Evolutionary conservation across 2,329 filamentous ascomycete genomes (phyloP), one percentile per base, ranked within the genome.

Genomic region (Metarhizium anisopliae): DNA sequence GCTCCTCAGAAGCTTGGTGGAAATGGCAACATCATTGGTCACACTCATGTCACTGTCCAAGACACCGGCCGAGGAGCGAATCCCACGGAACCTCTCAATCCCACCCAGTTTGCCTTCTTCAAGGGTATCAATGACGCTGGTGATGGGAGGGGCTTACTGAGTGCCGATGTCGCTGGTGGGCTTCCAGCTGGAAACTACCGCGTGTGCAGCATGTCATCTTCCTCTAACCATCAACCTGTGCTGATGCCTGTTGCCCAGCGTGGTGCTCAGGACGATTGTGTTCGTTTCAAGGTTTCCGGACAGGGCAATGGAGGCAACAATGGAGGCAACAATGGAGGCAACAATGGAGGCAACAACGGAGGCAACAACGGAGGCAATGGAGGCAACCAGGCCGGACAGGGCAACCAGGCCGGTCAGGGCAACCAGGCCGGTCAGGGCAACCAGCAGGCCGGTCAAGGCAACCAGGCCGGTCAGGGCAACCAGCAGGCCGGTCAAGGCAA

Each of bases 231-330:
- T 65, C 82, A 86, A 71, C 81, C 82, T 56, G 81, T 85, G 10
- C 65, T 84, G 55, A 85, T 85, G 82, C 82, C 83, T 53, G 78
- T 86, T 54, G 83, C 84, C 55, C 83, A 86, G 71, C 80, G 84
- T 68, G 84, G 84, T 69, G 75, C 80, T 50, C 83, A 86, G 66
- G 84, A 87, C 62, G 83, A 86, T 66, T 86, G 83, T 66, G 72
- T 77, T 52, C 81, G 81, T 63, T 82, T 85, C 64, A 80, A 75
- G 49, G 81, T 83, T n/a, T 67, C 63, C 38, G 66, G 64, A 62
- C 47, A 54, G 57, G 60, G 62, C n/a, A n/a, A n/a, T 40, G 56
- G 55, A n/a, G 56, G 55, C 25, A 25, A 25, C 25, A 25, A 25
- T 25, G 25, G 25, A 25, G 25, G 25, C 4, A 25, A 25, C 52